Percentiles rank a stretch among this genome's conserved stretches.
Evolutionary conservation across 495 filamentous ascomycete genomes (phyloP).

Genomic region (Pyrenopolyporus hunteri): DNA sequence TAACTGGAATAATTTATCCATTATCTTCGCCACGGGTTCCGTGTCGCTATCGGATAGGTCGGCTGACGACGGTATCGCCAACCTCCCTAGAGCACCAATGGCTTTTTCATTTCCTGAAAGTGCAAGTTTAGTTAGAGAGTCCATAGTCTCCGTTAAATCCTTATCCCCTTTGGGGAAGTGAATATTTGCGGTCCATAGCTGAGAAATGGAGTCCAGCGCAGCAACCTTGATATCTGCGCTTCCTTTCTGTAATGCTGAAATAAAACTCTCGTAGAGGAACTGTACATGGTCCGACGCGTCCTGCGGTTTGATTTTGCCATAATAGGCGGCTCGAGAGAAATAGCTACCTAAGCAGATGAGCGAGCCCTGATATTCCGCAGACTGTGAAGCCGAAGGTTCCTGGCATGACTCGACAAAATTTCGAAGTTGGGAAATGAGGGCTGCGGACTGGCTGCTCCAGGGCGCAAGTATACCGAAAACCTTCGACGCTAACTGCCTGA

Average conservation of each 20-base stretch:
- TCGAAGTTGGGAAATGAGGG: conserved; percentile 24
- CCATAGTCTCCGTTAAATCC: conserved; percentile 52
- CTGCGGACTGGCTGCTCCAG: conserved; percentile 26
- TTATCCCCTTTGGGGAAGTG: conserved; percentile 33
- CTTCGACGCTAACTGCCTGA: conserved; percentile 67
- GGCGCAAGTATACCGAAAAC: conserved; percentile 76
- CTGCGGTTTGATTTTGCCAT: conserved; percentile 15
- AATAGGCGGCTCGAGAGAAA: conserved; percentile 36
- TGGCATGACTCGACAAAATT: conserved; percentile 21
- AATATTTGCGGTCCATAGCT: conserved; percentile 70
- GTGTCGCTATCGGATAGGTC: conserved; percentile 19
- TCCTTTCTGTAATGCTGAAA: conserved; percentile 27
- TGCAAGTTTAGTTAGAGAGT: conserved; percentile 67
- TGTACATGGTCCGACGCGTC: conserved; percentile 33
- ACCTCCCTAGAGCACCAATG: conserved; percentile 73
- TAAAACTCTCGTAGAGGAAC: conserved; percentile 27
- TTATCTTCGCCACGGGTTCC: conserved; percentile 49
- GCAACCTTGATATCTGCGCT: conserved; percentile 48
- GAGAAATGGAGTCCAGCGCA: conserved; percentile 69
- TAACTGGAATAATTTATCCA: conserved; percentile 70
- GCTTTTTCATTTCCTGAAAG: conserved; percentile 81
- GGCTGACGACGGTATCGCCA: conserved; percentile 58
- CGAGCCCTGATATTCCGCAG: conserved; percentile 40
- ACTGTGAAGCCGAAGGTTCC: conserved; percentile 35
- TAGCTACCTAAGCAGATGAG: conserved; percentile 37